A percentile compares a stretch with the other conserved stretches of the same genome.
Evolutionary conservation across 2,329 filamentous ascomycete genomes (phyloP).

Genomic region (Aspergillaceae sp.): DNA sequence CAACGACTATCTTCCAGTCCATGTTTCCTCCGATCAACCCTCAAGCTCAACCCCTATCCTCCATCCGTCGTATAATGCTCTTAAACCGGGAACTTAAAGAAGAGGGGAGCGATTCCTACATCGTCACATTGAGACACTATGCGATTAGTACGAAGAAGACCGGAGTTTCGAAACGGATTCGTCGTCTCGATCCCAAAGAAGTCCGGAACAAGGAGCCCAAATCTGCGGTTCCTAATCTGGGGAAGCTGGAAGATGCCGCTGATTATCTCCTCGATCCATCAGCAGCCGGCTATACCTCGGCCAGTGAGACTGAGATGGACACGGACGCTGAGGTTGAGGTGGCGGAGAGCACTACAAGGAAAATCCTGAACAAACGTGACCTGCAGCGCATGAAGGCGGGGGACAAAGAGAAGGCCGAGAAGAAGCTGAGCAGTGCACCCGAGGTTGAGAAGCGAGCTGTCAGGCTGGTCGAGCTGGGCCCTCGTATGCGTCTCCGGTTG

Average conservation of each 20-base stretch:
- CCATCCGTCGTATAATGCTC: conserved; percentile 85
- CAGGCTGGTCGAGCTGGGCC: conserved; percentile 85
- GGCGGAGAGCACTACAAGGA: conserved; percentile 46
- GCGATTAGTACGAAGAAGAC: conserved; percentile 85
- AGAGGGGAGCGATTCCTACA: conserved; percentile 58
- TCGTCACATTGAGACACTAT: conserved; percentile 85
- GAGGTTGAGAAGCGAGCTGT: conserved; percentile 76
- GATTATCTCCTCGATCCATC: conserved; percentile 81
- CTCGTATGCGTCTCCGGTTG: conserved; percentile 76
- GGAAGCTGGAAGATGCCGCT: conserved; percentile 83
- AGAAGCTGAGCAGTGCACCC: conserved; percentile 31
- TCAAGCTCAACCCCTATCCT: conserved; percentile 76
- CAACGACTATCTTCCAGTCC: conserved; percentile 90
- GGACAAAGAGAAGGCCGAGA: conserved; percentile 39
- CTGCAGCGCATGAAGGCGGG: conserved; percentile 38
- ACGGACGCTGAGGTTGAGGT: conserved; percentile 95
- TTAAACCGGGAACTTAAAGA: conserved; percentile 63
- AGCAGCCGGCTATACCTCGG: conserved; percentile 80
- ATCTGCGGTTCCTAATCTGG: conserved; percentile 70
- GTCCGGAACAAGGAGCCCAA: conserved; percentile 62
- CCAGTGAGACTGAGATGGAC: conserved; percentile 85
- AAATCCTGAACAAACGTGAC: conserved; percentile 45
- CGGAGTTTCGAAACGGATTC: conserved; percentile 73
- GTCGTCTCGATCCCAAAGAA: conserved; percentile 77
- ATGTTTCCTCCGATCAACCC: conserved; percentile 94